phyloP scores from a whole-genome alignment of 345 rosid genomes.

The Aethionema arabicum region DNA sequence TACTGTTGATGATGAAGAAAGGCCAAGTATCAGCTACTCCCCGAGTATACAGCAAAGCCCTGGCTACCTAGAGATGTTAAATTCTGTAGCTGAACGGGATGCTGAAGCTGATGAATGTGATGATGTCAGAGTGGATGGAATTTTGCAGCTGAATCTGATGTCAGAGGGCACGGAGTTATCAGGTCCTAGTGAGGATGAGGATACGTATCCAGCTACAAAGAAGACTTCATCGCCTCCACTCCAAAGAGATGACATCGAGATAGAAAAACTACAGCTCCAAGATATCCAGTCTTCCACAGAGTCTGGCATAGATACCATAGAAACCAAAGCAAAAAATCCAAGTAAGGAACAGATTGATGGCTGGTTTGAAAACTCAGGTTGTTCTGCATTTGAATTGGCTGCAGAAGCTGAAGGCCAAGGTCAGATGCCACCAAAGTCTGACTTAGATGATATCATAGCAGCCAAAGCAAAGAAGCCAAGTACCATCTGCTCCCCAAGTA shows the following conservation, averaged over 20 bases:
- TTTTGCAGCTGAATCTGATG: conserved; percentile 36
- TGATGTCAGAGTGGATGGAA: conserved; percentile 28
- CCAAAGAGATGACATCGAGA: conserved; percentile 30
- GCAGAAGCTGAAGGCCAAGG: not conserved
- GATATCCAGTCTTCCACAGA: conserved; percentile 26
- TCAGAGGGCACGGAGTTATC: conserved; percentile 38
- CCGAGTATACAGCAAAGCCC: too few relatives aligned
- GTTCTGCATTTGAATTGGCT: conserved; percentile 23
- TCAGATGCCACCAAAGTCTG: conserved; percentile 20
- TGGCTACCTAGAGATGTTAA: too few relatives aligned
- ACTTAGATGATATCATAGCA: conserved; percentile 31
- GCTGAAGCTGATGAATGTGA: conserved; percentile 16
- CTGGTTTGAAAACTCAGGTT: conserved; percentile 22
- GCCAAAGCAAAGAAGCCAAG: conserved; percentile 16
- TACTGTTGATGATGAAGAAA: too few relatives aligned
- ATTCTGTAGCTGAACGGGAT: conserved; percentile 6
- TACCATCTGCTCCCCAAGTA: not conserved
- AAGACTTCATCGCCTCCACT: conserved; percentile 36
- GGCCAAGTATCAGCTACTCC: too few relatives aligned
- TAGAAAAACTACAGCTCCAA: conserved; percentile 33
- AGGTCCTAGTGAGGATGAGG: conserved; percentile 37
- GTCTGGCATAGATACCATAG: conserved; percentile 13
- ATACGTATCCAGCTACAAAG: conserved; percentile 20
- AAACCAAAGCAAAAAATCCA: conserved; percentile 15
- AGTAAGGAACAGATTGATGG: conserved; percentile 20